Conservation (phyloP, 2,329 filamentous ascomycete genomes). For the Calonectria honghensis region DNA sequence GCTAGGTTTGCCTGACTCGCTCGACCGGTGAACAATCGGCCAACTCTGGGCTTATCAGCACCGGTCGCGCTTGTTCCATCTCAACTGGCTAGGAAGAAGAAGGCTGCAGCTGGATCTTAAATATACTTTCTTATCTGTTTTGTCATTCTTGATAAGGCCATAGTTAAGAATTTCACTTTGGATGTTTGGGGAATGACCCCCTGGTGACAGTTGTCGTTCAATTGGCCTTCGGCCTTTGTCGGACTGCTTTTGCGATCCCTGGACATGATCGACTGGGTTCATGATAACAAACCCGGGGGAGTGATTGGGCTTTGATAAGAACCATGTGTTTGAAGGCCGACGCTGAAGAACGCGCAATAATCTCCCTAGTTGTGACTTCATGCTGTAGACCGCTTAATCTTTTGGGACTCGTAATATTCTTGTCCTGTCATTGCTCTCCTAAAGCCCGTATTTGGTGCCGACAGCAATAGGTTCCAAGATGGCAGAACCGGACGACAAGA, state of each 20-base stretch:
- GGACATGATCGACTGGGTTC: background rate
- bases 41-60: background rate
- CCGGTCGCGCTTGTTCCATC: background rate
- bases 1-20: background rate
- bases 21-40: background rate
- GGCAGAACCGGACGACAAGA: conserved; percentile 20
- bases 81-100: background rate
- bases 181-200: background rate
- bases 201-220: background rate
- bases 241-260: background rate
- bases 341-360: background rate
- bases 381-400: background rate
- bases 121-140: background rate
- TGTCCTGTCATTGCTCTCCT: background rate
- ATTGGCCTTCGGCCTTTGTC: background rate
- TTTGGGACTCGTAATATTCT: background rate
- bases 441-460: background rate
- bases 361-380: background rate
- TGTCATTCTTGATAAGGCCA: background rate
- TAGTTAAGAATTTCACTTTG: background rate
- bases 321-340: background rate
- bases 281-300: conserved; percentile 3
- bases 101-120: background rate
- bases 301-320: background rate
- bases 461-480: background rate